Evolutionary conservation across 306 rosid species (phyloP).

Genomic region (Cicer arietinum): DNA sequence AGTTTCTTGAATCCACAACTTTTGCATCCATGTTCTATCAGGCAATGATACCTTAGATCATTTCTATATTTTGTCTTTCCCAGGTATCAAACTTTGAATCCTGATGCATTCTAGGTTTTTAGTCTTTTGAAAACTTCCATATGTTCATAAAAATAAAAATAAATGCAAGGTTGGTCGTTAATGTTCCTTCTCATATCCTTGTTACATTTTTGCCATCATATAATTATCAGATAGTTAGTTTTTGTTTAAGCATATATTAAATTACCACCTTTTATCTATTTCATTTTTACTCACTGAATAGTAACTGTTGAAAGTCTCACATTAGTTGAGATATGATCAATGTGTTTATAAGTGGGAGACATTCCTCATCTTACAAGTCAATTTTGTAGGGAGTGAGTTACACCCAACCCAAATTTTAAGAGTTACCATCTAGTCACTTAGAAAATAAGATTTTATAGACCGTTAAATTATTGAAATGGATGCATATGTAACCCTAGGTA

Average conservation of each 20-base stretch:
- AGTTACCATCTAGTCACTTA: not conserved
- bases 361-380: no score
- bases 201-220: slow-evolving; percentile 26
- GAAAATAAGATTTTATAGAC: not conserved
- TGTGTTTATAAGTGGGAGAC: no score
- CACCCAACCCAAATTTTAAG: no score
- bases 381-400: no score
- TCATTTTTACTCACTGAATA: not conserved
- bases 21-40: no score
- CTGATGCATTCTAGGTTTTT: no score
- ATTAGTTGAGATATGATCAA: no score
- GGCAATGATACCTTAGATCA: no score
- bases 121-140: not conserved
- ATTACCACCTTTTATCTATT: not conserved
- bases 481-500: not conserved
- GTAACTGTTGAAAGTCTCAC: no score
- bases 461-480: slow-evolving; percentile 1
- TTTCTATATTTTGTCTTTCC: no score
- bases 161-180: not conserved
- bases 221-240: not conserved
- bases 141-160: not conserved
- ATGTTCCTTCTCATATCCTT: slow-evolving; percentile 21
- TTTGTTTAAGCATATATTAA: slow-evolving; percentile 12
- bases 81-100: no score
- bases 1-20: no score